These are phyloP conservation scores for Termitomyces sp. DNA, from an alignment of 768 basidiomycete species.

Conservation along the genomic window DNA sequence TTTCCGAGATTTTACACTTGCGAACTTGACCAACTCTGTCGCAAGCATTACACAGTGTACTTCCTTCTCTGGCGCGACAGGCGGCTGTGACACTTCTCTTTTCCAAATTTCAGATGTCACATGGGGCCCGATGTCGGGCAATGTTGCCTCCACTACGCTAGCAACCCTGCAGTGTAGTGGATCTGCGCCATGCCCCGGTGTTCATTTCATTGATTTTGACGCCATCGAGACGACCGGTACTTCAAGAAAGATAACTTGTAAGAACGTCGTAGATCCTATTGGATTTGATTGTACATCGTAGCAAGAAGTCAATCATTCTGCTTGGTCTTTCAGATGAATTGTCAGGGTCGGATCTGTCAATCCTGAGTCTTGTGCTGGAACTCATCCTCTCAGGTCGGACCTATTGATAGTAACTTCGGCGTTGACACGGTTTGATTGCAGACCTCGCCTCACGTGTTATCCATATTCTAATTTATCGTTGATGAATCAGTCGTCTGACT, in stretches of 20 bases:
- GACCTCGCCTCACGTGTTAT: neutral
- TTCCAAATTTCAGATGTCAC: slow-evolving; percentile 27
- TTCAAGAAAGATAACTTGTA: slow-evolving; percentile 13
- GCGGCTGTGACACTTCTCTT: slow-evolving; percentile 25
- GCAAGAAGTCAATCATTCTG: neutral
- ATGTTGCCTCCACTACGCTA: slow-evolving; percentile 15
- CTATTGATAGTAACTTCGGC: neutral
- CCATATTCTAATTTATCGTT: neutral
- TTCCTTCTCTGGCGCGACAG: slow-evolving; percentile 24
- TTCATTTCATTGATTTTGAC: slow-evolving; percentile 17
- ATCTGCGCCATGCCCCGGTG: slow-evolving; percentile 21
- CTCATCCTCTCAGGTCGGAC: neutral
- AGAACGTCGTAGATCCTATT: slow-evolving; percentile 15
- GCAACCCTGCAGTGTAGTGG: slow-evolving; percentile 26
- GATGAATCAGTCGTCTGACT: neutral
- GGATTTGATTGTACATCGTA: slow-evolving; percentile 19
- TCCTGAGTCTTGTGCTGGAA: too few species aligned
- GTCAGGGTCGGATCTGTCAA: neutral
- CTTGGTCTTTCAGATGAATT: neutral
- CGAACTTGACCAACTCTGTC: slow-evolving; percentile 15
- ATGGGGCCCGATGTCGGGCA: slow-evolving; percentile 23
- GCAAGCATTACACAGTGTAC: slow-evolving; percentile 24
- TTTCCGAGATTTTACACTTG: slow-evolving; percentile 20
- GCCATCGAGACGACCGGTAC: slow-evolving; percentile 11
- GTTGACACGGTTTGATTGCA: neutral